Percentiles rank a stretch among this genome's conserved stretches.
phyloP scores from a whole-genome alignment of 2,329 filamentous ascomycete species.

The Lecanoromycetidae sp. region DNA sequence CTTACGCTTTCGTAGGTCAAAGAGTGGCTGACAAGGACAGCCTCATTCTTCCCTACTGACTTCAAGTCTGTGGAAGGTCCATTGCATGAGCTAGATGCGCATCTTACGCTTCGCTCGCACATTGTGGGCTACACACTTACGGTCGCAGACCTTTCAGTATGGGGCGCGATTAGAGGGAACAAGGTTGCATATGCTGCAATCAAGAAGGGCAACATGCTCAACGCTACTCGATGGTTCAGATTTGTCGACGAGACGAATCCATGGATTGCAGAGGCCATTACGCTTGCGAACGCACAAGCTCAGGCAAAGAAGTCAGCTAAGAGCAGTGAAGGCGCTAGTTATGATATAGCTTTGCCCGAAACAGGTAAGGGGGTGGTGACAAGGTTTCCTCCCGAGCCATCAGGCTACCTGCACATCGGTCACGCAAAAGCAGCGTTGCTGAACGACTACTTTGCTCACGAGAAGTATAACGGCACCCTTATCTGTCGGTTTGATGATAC shows the following conservation, averaged over 20 bases:
- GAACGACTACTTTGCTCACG: constrained; percentile 93
- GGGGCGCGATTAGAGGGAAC: constrained; percentile 72
- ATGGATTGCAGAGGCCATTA: constrained; percentile 60
- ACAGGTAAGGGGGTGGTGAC: constrained; percentile 83
- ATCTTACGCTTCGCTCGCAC: constrained; percentile 77
- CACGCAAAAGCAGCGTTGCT: constrained; percentile 89
- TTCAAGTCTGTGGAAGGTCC: constrained; percentile 71
- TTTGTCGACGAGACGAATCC: constrained; percentile 73
- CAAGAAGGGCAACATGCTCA: constrained; percentile 63
- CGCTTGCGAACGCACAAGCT: constrained; percentile 54
- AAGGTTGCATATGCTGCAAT: constrained; percentile 71
- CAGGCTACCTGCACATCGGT: constrained; percentile 87
- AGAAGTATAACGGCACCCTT: constrained; percentile 81
- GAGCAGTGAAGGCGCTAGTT: constrained; percentile 70
- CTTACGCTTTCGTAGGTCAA: constrained; percentile 26
- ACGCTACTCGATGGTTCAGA: constrained; percentile 74
- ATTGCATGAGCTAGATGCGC: constrained; percentile 68
- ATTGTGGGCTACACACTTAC: constrained; percentile 69
- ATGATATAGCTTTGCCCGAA: constrained; percentile 76
- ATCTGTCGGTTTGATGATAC: constrained; percentile 93
- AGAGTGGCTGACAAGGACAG: constrained; percentile 46
- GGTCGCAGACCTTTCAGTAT: constrained; percentile 68
- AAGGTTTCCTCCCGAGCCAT: constrained; percentile 87
- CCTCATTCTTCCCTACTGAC: constrained; percentile 47
- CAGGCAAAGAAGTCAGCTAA: constrained; percentile 57